Conservation (phyloP, 2,329 filamentous ascomycete species). For the Rhexocercosporidium sp. region DNA sequence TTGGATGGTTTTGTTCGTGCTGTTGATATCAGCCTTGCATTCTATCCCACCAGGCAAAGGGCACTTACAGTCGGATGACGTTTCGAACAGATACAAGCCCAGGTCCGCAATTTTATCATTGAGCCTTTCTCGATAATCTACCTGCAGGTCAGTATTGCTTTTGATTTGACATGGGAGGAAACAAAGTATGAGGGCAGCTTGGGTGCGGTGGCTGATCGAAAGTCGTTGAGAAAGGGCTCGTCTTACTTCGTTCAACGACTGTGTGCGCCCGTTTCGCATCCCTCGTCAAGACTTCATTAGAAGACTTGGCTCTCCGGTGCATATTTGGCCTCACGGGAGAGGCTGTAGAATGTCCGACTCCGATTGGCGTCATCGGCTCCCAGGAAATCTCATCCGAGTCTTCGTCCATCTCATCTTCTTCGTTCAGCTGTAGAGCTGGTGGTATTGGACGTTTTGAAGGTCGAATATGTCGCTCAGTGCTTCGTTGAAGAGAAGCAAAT, state of each 20-base stretch:
- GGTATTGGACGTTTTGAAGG: background rate
- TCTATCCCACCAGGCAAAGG: background rate
- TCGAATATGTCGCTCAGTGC: background rate
- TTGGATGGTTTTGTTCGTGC: slow-evolving; percentile 35
- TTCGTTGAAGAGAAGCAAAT: background rate
- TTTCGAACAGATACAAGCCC: slow-evolving; percentile 34
- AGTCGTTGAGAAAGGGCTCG: background rate
- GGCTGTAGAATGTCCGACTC: background rate
- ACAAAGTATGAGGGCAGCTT: background rate
- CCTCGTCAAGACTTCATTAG: slow-evolving; percentile 19
- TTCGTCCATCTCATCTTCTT: slow-evolving; percentile 11
- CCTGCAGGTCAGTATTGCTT: background rate
- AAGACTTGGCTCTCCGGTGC: slow-evolving; percentile 12
- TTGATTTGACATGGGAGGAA: background rate
- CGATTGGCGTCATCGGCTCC: slow-evolving; percentile 2
- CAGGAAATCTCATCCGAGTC: slow-evolving; percentile 9
- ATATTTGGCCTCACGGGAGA: background rate
- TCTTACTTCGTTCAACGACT: slow-evolving; percentile 30
- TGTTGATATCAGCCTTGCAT: slow-evolving; percentile 10
- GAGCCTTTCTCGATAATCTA: slow-evolving; percentile 34
- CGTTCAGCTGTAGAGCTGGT: background rate
- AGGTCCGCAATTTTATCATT: slow-evolving; percentile 36
- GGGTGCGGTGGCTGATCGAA: background rate
- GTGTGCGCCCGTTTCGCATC: slow-evolving; percentile 34
- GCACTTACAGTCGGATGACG: slow-evolving; percentile 31